Conservation (phyloP, 1,284 basidiomycete genomes). For the Microbotryum saponariae region DNA sequence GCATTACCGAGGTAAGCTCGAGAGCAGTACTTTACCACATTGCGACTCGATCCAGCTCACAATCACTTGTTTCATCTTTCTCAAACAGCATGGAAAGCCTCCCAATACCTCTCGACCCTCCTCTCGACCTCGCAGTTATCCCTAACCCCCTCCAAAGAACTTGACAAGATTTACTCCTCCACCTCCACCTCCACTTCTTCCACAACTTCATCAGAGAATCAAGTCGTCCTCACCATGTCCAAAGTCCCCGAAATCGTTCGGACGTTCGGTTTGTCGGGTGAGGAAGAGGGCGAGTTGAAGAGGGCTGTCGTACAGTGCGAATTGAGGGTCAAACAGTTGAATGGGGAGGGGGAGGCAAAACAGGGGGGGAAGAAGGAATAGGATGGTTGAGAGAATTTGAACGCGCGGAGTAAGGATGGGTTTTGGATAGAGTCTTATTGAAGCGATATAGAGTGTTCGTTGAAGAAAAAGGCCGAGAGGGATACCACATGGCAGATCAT, state of each 20-base stretch:
- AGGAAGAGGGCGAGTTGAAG: constrained; percentile 43
- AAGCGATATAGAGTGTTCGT: too few species aligned
- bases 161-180: constrained; percentile 12
- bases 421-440: too few species aligned
- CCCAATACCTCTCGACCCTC: constrained; percentile 32
- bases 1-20: constrained; percentile 44
- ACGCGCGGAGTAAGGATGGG: background rate
- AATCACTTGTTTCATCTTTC: constrained; percentile 1
- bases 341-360: constrained; percentile 10
- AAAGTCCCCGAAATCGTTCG: constrained; percentile 39
- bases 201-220: background rate
- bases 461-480: too few species aligned
- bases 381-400: background rate
- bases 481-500: too few species aligned
- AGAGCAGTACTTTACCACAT: background rate
- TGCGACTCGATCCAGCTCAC: constrained; percentile 6
- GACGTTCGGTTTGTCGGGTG: constrained; percentile 39
- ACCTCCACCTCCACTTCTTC: background rate
- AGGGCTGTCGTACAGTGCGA: constrained; percentile 45
- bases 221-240: constrained; percentile 25
- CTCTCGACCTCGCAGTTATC: constrained; percentile 27
- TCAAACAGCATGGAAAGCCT: constrained; percentile 26
- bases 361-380: background rate
- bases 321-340: constrained; percentile 32
- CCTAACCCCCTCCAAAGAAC: constrained; percentile 8